Conservation (phyloP, 495 filamentous ascomycete species). For the Tuber magnatum region DNA sequence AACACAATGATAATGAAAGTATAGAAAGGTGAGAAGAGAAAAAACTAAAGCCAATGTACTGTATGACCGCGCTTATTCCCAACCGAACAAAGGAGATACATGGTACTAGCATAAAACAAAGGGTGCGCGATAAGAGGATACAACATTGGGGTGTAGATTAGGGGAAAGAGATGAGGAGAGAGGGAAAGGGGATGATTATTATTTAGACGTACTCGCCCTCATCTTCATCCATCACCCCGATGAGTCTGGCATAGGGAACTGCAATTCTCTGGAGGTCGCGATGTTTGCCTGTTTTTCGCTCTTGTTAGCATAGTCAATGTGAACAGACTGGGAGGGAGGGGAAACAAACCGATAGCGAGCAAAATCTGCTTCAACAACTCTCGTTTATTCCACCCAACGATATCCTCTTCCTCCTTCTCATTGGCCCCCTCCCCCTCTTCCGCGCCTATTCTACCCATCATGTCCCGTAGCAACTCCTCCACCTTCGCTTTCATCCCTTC, state of each 20-base stretch:
- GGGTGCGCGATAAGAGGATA: not conserved
- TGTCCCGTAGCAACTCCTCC: constrained; percentile 74
- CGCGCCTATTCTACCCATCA: constrained; percentile 58
- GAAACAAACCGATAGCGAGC: constrained; percentile 73
- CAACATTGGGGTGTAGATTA: not conserved
- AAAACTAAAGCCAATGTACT: not conserved
- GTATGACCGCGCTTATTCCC: constrained; percentile 1
- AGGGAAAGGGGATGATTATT: not conserved
- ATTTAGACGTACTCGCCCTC: constrained; percentile 38
- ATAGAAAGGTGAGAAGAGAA: not conserved
- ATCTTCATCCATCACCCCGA: constrained; percentile 52
- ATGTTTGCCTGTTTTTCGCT: constrained; percentile 67
- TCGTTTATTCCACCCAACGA: constrained; percentile 84
- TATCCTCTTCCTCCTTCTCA: constrained; percentile 47
- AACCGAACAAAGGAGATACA: not conserved
- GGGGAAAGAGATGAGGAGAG: not conserved
- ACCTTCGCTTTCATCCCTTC: constrained; percentile 82
- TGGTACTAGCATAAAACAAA: not conserved
- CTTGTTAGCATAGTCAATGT: constrained; percentile 39
- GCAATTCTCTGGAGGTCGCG: constrained; percentile 84
- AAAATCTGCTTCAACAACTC: constrained; percentile 83
- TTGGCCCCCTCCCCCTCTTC: constrained; percentile 48
- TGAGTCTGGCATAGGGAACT: constrained; percentile 74
- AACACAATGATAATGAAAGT: not conserved
- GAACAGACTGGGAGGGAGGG: constrained; percentile 7